These are phyloP conservation scores for Vaccinium darrowii DNA, from an alignment of 148 eudicot genomes.

Conservation along the genomic window DNA sequence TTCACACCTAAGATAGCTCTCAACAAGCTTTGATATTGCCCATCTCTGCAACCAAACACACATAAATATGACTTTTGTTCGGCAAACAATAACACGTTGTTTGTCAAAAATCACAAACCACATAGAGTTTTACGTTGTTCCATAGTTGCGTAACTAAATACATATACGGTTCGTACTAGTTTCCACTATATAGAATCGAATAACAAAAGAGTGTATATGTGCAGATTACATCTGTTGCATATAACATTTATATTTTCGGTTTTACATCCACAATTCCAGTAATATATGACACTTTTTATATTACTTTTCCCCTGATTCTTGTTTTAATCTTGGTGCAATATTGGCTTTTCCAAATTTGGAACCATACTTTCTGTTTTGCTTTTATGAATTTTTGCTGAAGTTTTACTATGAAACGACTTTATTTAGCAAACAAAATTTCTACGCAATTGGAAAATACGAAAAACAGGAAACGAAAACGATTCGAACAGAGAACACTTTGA, in stretches of 20 bases:
- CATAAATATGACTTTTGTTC: not conserved
- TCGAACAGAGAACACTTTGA: not conserved
- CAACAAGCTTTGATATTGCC: slow-evolving; percentile 41
- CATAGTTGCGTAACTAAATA: not conserved
- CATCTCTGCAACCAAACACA: slow-evolving; percentile 31
- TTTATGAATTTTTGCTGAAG: not conserved
- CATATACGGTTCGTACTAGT: no score
- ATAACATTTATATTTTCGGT: no score
- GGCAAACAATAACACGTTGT: not conserved
- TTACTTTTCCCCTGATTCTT: not conserved
- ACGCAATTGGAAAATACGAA: not conserved
- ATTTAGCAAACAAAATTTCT: not conserved
- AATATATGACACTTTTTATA: no score
- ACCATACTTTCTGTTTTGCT: no score
- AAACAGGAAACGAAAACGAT: not conserved
- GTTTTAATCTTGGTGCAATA: not conserved
- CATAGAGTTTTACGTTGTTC: not conserved
- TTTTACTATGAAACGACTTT: not conserved
- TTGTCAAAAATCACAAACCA: not conserved
- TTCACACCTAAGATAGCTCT: slow-evolving; percentile 34
- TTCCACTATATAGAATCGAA: no score
- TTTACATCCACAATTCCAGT: no score
- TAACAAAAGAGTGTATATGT: no score
- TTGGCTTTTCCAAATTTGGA: no score
- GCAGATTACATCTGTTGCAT: no score